Conservation (phyloP, 2,329 filamentous ascomycete species). For the Elsinoe arachidis region DNA sequence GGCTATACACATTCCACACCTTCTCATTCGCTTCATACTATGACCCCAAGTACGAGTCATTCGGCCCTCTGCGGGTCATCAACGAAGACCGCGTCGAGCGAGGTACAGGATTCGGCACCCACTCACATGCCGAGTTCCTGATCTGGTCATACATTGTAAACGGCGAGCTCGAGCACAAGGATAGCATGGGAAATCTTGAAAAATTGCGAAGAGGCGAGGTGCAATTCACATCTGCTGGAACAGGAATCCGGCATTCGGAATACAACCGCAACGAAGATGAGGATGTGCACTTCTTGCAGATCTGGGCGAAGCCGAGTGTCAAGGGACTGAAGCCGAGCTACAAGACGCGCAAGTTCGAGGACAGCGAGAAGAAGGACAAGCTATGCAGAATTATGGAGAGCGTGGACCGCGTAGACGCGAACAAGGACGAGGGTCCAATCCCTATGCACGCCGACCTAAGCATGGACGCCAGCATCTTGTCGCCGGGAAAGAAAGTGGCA, state of each 20-base stretch:
- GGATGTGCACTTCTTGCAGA: conserved; percentile 77
- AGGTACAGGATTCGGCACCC: conserved; percentile 71
- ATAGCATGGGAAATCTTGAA: conserved; percentile 63
- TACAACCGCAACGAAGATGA: conserved; percentile 65
- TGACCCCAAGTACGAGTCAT: conserved; percentile 58
- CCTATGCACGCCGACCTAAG: conserved; percentile 77
- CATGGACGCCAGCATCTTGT: conserved; percentile 70
- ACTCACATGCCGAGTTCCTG: conserved; percentile 77
- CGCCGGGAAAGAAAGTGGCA: conserved; percentile 54
- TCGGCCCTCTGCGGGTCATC: conserved; percentile 71
- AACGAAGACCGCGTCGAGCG: conserved; percentile 79
- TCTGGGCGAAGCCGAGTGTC: conserved; percentile 77
- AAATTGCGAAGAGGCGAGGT: conserved; percentile 75
- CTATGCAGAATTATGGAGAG: conserved; percentile 72
- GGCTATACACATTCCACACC: conserved; percentile 80
- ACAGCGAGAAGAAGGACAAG: conserved; percentile 60
- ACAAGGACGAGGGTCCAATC: conserved; percentile 56
- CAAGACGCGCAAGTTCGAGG: conserved; percentile 63
- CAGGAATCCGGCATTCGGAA: conserved; percentile 70
- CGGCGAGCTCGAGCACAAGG: conserved; percentile 79
- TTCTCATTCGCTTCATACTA: conserved; percentile 72
- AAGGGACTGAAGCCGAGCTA: conserved; percentile 64
- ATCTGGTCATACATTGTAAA: conserved; percentile 84
- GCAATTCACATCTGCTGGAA: conserved; percentile 84
- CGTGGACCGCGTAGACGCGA: conserved; percentile 59